Evolutionary conservation across 495 filamentous ascomycete species (phyloP), one percentile per base, ranked within the genome.

Genomic region (Tuber calosporum): DNA sequence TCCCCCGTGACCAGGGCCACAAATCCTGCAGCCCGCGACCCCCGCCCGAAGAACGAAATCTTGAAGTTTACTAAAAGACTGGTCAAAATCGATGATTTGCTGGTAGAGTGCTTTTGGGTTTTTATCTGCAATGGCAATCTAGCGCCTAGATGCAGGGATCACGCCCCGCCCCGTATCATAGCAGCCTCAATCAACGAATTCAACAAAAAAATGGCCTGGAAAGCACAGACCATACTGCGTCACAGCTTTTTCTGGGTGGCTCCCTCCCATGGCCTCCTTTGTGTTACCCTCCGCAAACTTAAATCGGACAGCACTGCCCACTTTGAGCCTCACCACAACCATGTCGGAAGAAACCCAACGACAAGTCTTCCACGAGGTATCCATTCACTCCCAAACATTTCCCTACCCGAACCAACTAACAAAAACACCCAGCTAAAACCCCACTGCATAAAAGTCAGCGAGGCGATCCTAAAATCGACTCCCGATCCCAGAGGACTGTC

Each of bases 301-400:
- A 34, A 34, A 30, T 30, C 53, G 4, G 26, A 34, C 26, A 1
- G 3, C 4, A 15, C 26, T 58, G 34, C 53, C 53, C 26, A 17
- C 53, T 26, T 62, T 62, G 53, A 62, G 53, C 53, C 53, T 34
- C 53, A 30, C 53, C 53, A 62, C 53, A 26, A 34, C 26, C 53
- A 62, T 62, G 53, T 62, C 53, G 11, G 53, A 62, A 30, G 53
- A 62, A 62, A 62, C 53, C 4, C 53, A 62, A 34, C 26, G 53
- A 62, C 53, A 62, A 62, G 53, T 62, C 53, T 62, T 62, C 53
- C 30, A 62, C 30, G 53, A 62, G 53, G 53, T 62, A 62, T 4
- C 48, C n/a, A 58, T 58, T 26, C 48, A 26, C 9, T 58, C 5
- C 53, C 53, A 30, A 34, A 62, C 13, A 26, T 7, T 11, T 1